A percentile compares a stretch with the other conserved stretches of the same genome.
Conservation (phyloP, 129 eudicot species). For the Pulicaria dysenterica region DNA sequence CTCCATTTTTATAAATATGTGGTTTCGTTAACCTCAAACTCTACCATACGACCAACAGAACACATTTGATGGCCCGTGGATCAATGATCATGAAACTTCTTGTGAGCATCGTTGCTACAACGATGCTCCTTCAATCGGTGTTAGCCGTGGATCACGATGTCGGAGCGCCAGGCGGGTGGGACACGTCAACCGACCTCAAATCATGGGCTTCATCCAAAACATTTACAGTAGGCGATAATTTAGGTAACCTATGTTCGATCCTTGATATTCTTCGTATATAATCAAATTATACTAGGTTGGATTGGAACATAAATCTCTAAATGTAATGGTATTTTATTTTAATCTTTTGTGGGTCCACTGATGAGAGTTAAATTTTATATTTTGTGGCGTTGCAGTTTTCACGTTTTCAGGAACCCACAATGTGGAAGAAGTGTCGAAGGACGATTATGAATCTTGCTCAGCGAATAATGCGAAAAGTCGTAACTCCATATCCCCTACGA, state of each 20-base stretch:
- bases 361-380: too few relatives aligned
- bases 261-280: too few relatives aligned
- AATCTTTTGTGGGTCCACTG: too few relatives aligned
- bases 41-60: slow-evolving; percentile 33
- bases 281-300: too few relatives aligned
- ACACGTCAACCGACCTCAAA: slow-evolving; percentile 42
- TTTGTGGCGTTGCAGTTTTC: slow-evolving; percentile 57
- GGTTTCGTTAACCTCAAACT: slow-evolving; percentile 2
- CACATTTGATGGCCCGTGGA: slow-evolving; percentile 34
- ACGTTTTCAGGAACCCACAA: slow-evolving; percentile 45
- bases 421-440: slow-evolving; percentile 58
- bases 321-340: too few relatives aligned
- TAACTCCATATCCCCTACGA: slow-evolving; percentile 35
- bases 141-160: slow-evolving; percentile 54
- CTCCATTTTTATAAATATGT: slow-evolving; percentile 24
- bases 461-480: slow-evolving; percentile 33
- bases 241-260: slow-evolving; percentile 34
- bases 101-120: slow-evolving; percentile 43
- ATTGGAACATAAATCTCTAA: too few relatives aligned
- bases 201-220: slow-evolving; percentile 59
- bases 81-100: slow-evolving; percentile 27
- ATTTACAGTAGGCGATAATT: slow-evolving; percentile 58
- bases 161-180: slow-evolving; percentile 76
- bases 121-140: slow-evolving; percentile 39
- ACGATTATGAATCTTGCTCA: slow-evolving; percentile 57